Evolutionary conservation across 2,329 filamentous ascomycete genomes (phyloP).

Genomic region (Neonectria faginata): DNA sequence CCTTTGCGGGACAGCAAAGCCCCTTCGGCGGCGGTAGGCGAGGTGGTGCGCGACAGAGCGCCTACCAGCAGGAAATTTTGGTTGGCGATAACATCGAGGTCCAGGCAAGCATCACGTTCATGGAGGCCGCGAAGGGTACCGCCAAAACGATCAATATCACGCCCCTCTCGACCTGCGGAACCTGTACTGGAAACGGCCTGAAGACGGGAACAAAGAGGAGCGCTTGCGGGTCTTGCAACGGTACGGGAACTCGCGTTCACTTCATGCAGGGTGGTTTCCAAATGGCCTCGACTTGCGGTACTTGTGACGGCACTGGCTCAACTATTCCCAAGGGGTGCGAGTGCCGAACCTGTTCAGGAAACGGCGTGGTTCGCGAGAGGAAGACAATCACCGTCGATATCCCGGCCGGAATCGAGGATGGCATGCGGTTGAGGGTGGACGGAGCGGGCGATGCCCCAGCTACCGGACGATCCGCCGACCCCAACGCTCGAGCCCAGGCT

Average conservation of each 20-base stretch:
- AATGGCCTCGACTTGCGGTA: slow-evolving; percentile 88
- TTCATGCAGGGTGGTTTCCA: slow-evolving; percentile 95
- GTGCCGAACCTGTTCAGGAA: slow-evolving; percentile 82
- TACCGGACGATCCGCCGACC: slow-evolving; percentile 75
- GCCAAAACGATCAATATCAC: slow-evolving; percentile 89
- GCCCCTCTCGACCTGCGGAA: slow-evolving; percentile 82
- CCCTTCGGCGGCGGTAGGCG: slow-evolving; percentile 67
- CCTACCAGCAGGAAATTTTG: slow-evolving; percentile 82
- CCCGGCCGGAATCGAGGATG: slow-evolving; percentile 94
- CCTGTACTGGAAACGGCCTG: slow-evolving; percentile 85
- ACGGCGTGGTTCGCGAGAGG: slow-evolving; percentile 85
- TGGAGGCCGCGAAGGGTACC: slow-evolving; percentile 94
- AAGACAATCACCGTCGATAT: slow-evolving; percentile 92
- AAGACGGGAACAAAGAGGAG: slow-evolving; percentile 81
- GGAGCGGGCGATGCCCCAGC: slow-evolving; percentile 89
- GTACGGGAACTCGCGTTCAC: slow-evolving; percentile 87
- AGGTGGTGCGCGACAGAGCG: slow-evolving; percentile 63
- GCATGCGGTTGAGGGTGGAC: slow-evolving; percentile 88
- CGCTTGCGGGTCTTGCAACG: slow-evolving; percentile 83
- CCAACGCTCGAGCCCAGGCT: slow-evolving; percentile 72
- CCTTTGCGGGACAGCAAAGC: slow-evolving; percentile 73
- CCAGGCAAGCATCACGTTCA: slow-evolving; percentile 91
- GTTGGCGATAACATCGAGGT: slow-evolving; percentile 98
- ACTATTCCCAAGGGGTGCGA: slow-evolving; percentile 82
- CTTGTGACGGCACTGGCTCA: slow-evolving; percentile 83